phyloP scores from a whole-genome alignment of 2,329 filamentous ascomycete genomes.

The Dothistroma septosporum region DNA sequence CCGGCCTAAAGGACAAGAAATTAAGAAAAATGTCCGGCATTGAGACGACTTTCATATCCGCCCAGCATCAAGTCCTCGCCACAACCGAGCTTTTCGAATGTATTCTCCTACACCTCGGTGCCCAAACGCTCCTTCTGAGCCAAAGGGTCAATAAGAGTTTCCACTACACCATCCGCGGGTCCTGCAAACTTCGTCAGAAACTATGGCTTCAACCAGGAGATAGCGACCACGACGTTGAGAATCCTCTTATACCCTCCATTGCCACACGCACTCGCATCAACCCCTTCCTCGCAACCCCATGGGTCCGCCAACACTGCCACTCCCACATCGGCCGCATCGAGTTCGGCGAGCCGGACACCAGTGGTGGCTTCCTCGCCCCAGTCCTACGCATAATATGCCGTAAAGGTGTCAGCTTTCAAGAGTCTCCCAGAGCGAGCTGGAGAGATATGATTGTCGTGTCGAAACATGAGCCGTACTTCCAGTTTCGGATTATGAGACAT shows the following conservation, averaged over 20 bases:
- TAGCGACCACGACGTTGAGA: not conserved
- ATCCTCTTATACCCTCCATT: not conserved
- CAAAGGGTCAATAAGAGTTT: constrained; percentile 2
- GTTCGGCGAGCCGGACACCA: not conserved
- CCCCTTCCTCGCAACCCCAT: not conserved
- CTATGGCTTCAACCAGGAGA: constrained; percentile 1
- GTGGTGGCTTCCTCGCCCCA: not conserved
- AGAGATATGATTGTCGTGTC: not conserved
- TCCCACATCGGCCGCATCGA: constrained; percentile 1
- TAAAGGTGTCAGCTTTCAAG: not conserved
- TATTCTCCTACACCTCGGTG: constrained; percentile 1
- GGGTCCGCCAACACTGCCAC: constrained; percentile 3
- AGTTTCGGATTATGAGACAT: constrained; percentile 1
- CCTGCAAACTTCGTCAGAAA: constrained; percentile 1
- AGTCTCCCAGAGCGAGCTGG: not conserved
- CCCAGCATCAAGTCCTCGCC: constrained; percentile 4
- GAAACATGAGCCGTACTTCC: constrained; percentile 1
- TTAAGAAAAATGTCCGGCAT: not conserved
- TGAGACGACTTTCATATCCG: not conserved
- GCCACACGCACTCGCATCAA: not conserved
- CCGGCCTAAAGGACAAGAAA: not conserved
- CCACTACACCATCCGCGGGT: constrained; percentile 6
- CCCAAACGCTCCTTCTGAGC: not conserved
- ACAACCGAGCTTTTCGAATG: constrained; percentile 9
- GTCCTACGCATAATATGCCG: not conserved